Evolutionary conservation across 345 rosid genomes (phyloP), one percentile per base, ranked within the genome.

Genomic region (Lepidium didymum): DNA sequence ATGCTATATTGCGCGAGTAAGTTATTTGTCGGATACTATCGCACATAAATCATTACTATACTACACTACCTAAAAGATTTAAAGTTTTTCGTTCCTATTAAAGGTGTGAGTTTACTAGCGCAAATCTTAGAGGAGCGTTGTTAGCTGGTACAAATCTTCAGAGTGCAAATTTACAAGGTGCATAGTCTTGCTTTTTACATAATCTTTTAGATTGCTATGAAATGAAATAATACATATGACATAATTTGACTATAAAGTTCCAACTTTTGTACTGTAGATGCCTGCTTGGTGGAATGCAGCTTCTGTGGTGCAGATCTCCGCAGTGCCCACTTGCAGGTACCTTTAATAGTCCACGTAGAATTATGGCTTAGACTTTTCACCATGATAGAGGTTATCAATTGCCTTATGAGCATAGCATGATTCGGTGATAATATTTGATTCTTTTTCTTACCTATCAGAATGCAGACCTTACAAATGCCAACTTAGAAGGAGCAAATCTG

Each of bases 1-100:
- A 90, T 90, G 97, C 98, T 67, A 85, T 79, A 38, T 76, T 93
- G 85, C 90, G 92, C 6, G 97, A 93, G 97, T 93, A 90, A 84
- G 97, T 64, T 47, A 18, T 36, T 64, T 25, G 11, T 56, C 74
- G 23, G 34, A 56, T 56, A 55, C 40, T 40, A 25, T 58, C 3
- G 3, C 25, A 49, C 65, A 18, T 35, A 21, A 15, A 40, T 25
- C 37, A 59, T 16, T 10, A 27, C 2, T 61, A 8, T 29, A 60
- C 62, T 19, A 29, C 57, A 18, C 19, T 13, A 18, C 10, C 50
- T 52, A 10, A 41, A 67, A 43, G 9, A 12, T 38, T 38, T 29
- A 14, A 65, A 15, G 13, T 27, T 2, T 42, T 35, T 37, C 11
- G 15, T 80, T 80, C 83, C 80, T 80, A 78, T 87, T 75, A 79